Percentiles rank a stretch among this genome's conserved stretches.
phyloP scores from a whole-genome alignment of 2,329 filamentous ascomycete species.

The Fusarium sp. region DNA sequence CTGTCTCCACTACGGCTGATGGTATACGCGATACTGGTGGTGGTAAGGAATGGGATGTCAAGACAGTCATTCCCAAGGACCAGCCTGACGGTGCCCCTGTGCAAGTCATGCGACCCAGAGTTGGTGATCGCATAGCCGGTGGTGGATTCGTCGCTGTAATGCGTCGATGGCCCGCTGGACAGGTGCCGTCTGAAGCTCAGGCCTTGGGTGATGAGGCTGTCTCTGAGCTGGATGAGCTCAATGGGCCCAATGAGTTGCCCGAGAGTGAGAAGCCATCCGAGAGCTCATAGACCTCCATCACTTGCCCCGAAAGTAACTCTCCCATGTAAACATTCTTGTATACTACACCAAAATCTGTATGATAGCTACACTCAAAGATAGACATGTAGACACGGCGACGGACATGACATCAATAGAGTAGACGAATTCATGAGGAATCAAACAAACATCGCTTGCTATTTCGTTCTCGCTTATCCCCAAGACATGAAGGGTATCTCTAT shows the following conservation, averaged over 20 bases:
- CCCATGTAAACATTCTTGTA: not conserved
- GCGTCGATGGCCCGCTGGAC: slow-evolving; percentile 46
- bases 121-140: slow-evolving; percentile 53
- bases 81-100: slow-evolving; percentile 42
- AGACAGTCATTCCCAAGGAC: slow-evolving; percentile 54
- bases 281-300: not conserved
- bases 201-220: slow-evolving; percentile 8
- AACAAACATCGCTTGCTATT: slow-evolving; percentile 44
- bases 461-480: slow-evolving; percentile 42
- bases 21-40: slow-evolving; percentile 60
- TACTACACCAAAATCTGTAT: not conserved
- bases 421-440: slow-evolving; percentile 36
- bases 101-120: slow-evolving; percentile 56
- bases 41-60: slow-evolving; percentile 74
- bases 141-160: slow-evolving; percentile 56
- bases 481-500: slow-evolving; percentile 50
- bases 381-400: not conserved
- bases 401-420: not conserved
- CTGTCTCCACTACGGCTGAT: slow-evolving; percentile 52
- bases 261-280: not conserved
- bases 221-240: slow-evolving; percentile 9
- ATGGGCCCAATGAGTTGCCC: not conserved
- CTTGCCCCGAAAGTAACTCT: not conserved
- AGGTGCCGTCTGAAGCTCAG: slow-evolving; percentile 13
- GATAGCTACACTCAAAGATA: not conserved